These are phyloP conservation scores for Umbelopsis sp. DNA, from an alignment of 192 early-diverging fungal genomes.

Conservation along the genomic window DNA sequence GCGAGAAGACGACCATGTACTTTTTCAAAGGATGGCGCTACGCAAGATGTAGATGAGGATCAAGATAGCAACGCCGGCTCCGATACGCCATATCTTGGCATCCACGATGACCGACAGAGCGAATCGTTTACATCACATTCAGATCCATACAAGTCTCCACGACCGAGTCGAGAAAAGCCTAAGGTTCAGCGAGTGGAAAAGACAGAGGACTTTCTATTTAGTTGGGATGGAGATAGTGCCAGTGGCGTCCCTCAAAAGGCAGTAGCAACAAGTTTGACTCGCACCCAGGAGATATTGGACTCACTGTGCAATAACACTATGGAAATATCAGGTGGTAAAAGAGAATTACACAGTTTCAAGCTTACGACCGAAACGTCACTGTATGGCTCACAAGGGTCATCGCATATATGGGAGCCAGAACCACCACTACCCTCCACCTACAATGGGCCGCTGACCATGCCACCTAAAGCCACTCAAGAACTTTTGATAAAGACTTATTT, in stretches of 20 bases:
- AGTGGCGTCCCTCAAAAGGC: background rate
- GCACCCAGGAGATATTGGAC: background rate
- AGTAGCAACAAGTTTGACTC: background rate
- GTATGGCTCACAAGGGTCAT: slow-evolving; percentile 3
- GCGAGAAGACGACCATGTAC: slow-evolving; percentile 38
- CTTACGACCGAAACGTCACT: background rate
- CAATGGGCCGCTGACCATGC: slow-evolving; percentile 18
- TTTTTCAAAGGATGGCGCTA: slow-evolving; percentile 35
- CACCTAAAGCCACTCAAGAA: slow-evolving; percentile 23
- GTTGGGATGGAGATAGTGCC: background rate
- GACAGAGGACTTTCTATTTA: background rate
- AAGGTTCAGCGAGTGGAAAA: background rate
- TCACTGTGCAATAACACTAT: background rate
- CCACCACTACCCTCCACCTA: slow-evolving; percentile 6
- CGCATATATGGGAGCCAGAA: slow-evolving; percentile 9
- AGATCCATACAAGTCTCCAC: background rate
- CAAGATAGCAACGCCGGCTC: background rate
- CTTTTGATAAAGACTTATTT: slow-evolving; percentile 30
- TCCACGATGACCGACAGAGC: background rate
- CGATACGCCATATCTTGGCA: background rate
- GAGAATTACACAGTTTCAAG: background rate
- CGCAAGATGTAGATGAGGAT: slow-evolving; percentile 14
- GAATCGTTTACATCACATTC: background rate
- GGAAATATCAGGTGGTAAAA: background rate
- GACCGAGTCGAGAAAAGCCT: background rate